These are phyloP conservation scores for Ammopiptanthus mongolicus DNA, from an alignment of 306 rosid species.

Conservation along the genomic window DNA sequence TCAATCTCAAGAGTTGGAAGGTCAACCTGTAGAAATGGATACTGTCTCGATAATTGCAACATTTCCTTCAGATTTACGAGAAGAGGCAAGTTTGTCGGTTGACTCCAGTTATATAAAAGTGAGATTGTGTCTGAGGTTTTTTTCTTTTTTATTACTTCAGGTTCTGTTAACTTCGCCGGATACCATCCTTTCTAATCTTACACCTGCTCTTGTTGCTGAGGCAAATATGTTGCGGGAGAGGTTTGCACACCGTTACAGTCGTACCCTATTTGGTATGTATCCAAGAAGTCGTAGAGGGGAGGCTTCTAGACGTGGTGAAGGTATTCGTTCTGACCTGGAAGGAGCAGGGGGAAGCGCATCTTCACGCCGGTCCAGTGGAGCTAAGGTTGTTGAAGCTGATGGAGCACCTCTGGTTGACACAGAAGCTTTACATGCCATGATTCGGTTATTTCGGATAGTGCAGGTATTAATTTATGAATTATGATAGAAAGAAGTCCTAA, in stretches of 20 bases:
- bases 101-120: background rate
- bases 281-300: constrained; percentile 97
- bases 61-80: constrained; percentile 96
- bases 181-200: constrained; percentile 88
- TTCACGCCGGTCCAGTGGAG: constrained; percentile 69
- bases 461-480: constrained; percentile 51
- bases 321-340: constrained; percentile 65
- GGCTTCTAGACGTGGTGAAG: constrained; percentile 77
- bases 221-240: constrained; percentile 97
- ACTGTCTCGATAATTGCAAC: constrained; percentile 99
- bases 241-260: constrained; percentile 90
- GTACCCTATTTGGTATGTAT: constrained; percentile 92
- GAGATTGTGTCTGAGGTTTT: background rate
- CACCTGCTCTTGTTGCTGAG: constrained; percentile 99
- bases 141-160: constrained; percentile 30
- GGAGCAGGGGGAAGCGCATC: constrained; percentile 59
- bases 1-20: constrained; percentile 97
- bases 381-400: constrained; percentile 92
- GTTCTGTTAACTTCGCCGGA: constrained; percentile 95
- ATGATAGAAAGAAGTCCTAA: background rate
- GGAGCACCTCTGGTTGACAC: constrained; percentile 85
- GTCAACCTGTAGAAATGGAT: constrained; percentile 99
- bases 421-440: constrained; percentile 81
- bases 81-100: constrained; percentile 60
- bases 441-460: constrained; percentile 86